A percentile compares a stretch with the other conserved stretches of the same genome.
Evolutionary conservation across 2,329 filamentous ascomycete species (phyloP).

Genomic region (Neodidymelliopsis sp.): DNA sequence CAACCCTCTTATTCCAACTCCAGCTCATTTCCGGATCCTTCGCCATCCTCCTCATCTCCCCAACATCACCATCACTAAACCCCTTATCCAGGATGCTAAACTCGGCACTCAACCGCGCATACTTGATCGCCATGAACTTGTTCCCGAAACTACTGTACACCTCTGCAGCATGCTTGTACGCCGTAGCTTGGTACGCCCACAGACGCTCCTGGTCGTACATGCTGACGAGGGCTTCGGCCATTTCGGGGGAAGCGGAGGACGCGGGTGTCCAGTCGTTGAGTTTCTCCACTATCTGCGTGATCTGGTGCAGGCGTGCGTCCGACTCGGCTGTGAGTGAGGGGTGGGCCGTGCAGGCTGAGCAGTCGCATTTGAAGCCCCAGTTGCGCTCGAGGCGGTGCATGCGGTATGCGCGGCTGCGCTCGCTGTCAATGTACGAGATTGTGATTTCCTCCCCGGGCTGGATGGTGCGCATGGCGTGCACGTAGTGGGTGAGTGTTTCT

Average conservation of each 20-base stretch:
- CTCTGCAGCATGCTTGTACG: conserved; percentile 52
- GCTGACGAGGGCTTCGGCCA: conserved; percentile 46
- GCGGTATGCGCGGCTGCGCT: conserved; percentile 39
- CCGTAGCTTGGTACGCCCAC: conserved; percentile 44
- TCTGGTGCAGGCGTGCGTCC: conserved; percentile 46
- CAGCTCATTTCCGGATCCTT: conserved; percentile 38
- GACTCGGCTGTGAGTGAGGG: conserved; percentile 34
- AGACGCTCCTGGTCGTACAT: conserved; percentile 50
- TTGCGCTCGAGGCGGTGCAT: conserved; percentile 41
- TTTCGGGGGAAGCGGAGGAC: conserved; percentile 37
- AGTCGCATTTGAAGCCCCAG: conserved; percentile 53
- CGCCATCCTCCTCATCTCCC: conserved; percentile 38
- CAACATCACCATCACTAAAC: conserved; percentile 35
- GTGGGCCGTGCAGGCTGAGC: conserved; percentile 48
- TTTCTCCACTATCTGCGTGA: conserved; percentile 37
- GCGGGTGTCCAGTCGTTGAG: conserved; percentile 40
- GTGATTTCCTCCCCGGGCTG: conserved; percentile 52
- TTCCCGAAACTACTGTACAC: conserved; percentile 48
- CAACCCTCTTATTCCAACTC: conserved; percentile 46
- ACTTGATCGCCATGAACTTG: conserved; percentile 39
- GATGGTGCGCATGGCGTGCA: conserved; percentile 51
- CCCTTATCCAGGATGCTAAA: conserved; percentile 42
- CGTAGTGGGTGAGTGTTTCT: conserved; percentile 49
- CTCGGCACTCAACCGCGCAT: conserved; percentile 39
- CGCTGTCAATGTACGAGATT: conserved; percentile 53